Conservation (phyloP, 768 basidiomycete species). For the Rhizopogon vesiculosus region DNA sequence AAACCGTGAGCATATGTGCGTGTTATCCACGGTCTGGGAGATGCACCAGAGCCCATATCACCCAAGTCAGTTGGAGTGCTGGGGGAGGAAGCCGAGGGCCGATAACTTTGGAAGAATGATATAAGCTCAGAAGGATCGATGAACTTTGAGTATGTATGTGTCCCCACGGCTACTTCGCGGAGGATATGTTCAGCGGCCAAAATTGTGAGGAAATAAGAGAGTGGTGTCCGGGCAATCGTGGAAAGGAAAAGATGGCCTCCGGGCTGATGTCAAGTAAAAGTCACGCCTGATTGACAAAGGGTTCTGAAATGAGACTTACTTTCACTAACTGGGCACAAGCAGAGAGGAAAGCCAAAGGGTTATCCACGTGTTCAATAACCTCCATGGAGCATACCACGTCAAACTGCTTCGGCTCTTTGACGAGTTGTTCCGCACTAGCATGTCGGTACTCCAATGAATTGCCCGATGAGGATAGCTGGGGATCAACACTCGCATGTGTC, state of each 20-base stretch:
- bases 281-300: neutral
- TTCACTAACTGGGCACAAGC: slow-evolving; percentile 85
- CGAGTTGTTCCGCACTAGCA: slow-evolving; percentile 69
- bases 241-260: slow-evolving; percentile 95
- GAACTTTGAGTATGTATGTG: slow-evolving; percentile 90
- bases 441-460: slow-evolving; percentile 60
- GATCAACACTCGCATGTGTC: slow-evolving; percentile 77
- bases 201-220: slow-evolving; percentile 67
- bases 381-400: slow-evolving; percentile 98
- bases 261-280: slow-evolving; percentile 49
- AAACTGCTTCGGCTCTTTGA: slow-evolving; percentile 60
- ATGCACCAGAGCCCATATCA: neutral
- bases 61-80: neutral
- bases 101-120: slow-evolving; percentile 69
- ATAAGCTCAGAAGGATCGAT: slow-evolving; percentile 84
- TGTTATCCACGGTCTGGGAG: slow-evolving; percentile 54
- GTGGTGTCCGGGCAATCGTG: slow-evolving; percentile 84
- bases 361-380: slow-evolving; percentile 95
- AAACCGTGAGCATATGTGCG: slow-evolving; percentile 39
- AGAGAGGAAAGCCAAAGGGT: slow-evolving; percentile 78
- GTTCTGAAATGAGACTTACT: slow-evolving; percentile 38
- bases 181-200: slow-evolving; percentile 79
- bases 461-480: slow-evolving; percentile 39
- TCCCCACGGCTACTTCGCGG: slow-evolving; percentile 76
- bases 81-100: slow-evolving; percentile 20